Percentiles rank a stretch among this genome's conserved stretches.
These are phyloP conservation scores for Coffea eugenioides DNA, from an alignment of 257 asterid species.

Conservation along the genomic window DNA sequence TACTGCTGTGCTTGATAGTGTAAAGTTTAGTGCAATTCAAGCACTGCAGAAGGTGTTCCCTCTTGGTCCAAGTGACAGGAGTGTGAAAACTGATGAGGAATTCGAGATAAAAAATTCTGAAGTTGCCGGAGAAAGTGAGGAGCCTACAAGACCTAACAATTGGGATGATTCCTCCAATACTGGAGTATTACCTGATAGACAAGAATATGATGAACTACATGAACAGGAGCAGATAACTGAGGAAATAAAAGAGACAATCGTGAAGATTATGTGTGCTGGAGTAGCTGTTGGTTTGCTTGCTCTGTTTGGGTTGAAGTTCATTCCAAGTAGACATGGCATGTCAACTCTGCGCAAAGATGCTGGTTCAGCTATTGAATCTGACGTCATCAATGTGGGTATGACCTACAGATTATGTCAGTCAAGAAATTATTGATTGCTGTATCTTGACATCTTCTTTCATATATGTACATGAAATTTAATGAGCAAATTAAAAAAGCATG, in stretches of 20 bases:
- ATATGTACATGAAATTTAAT: not conserved
- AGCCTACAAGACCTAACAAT: slow-evolving; percentile 27
- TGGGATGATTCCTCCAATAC: slow-evolving; percentile 33
- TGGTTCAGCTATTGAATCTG: slow-evolving; percentile 51
- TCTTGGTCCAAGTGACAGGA: slow-evolving; percentile 48
- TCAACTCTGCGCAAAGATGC: slow-evolving; percentile 38
- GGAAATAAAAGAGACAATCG: slow-evolving; percentile 59
- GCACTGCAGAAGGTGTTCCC: slow-evolving; percentile 90
- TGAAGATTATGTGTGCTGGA: slow-evolving; percentile 90
- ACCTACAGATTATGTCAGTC: slow-evolving; percentile 14
- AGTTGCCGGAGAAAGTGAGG: slow-evolving; percentile 31
- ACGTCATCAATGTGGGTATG: slow-evolving; percentile 84
- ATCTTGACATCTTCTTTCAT: not conserved
- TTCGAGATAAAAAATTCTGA: slow-evolving; percentile 35
- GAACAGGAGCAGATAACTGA: slow-evolving; percentile 63
- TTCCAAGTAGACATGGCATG: slow-evolving; percentile 45
- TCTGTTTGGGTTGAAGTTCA: slow-evolving; percentile 62
- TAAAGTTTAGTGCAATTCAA: slow-evolving; percentile 78
- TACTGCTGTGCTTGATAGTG: slow-evolving; percentile 92
- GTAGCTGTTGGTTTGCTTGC: slow-evolving; percentile 77
- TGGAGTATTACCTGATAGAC: slow-evolving; percentile 29
- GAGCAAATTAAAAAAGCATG: not conserved
- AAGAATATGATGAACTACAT: slow-evolving; percentile 34
- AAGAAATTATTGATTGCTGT: slow-evolving; percentile 13
- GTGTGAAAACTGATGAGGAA: slow-evolving; percentile 34